phyloP scores from a whole-genome alignment of 2,329 filamentous ascomycete species.

The Emergomyces africanus region DNA sequence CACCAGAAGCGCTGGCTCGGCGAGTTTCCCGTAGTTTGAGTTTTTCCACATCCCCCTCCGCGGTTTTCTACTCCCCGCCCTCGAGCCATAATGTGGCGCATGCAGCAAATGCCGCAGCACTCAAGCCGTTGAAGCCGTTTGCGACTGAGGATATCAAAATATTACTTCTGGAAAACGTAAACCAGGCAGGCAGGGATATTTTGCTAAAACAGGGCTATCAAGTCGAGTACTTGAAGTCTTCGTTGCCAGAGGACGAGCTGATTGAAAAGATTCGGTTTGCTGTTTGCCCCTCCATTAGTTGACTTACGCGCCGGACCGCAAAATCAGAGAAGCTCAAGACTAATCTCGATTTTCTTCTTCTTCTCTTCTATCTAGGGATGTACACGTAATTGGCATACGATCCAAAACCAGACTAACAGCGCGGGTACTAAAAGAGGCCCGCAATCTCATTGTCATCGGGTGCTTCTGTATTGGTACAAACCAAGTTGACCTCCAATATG shows the following conservation, averaged over 20 bases:
- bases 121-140: conserved; percentile 85
- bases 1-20: conserved; percentile 23
- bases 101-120: conserved; percentile 27
- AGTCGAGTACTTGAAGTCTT: conserved; percentile 81
- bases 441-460: conserved; percentile 87
- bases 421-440: conserved; percentile 73
- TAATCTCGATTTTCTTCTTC: background rate
- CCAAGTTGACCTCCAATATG: conserved; percentile 33
- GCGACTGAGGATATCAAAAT: conserved; percentile 95
- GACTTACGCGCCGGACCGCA: background rate
- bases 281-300: conserved; percentile 3
- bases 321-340: background rate
- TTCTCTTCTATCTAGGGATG: conserved; percentile 51
- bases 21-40: conserved; percentile 47
- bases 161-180: conserved; percentile 88
- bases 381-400: conserved; percentile 94
- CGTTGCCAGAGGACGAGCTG: conserved; percentile 79
- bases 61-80: conserved; percentile 61
- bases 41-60: conserved; percentile 61
- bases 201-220: conserved; percentile 82
- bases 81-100: conserved; percentile 46
- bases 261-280: conserved; percentile 89
- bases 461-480: conserved; percentile 98
- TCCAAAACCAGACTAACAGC: conserved; percentile 93
- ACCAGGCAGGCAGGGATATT: conserved; percentile 75